Base-by-base conservation (phyloP, 106 monocot genomes). In the Xerophyta viscosa region DNA sequence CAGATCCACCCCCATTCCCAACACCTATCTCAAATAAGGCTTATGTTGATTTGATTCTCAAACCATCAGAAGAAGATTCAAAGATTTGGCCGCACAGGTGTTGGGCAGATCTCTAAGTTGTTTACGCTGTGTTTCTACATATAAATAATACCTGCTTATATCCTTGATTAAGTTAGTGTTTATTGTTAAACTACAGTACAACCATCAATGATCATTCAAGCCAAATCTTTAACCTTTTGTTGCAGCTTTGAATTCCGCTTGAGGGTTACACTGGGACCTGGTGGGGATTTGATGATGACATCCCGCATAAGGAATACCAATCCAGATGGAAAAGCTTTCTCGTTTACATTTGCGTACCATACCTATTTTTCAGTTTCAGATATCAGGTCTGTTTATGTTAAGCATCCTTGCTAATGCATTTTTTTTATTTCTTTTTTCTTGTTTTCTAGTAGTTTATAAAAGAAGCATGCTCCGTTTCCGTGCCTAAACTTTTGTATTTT, bases 291-390 rank as follows among this genome's bases (percentile, higher is more conserved):
- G 24, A 86, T 74, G 65, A 43, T 86, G 24, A 83, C 70, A 53
- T 86, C 92, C 1, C 82, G 86, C 17, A 73, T 92, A 66, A 82
- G 86, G 59, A 86, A 92, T 54, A 79, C 73, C 4, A 79, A 80
- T 53, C 9, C 50, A 23, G 76, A 92, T 60, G 78, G 79, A 37
- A 92, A 76, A 46, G 53, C 92, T 37, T 92, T 92, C 55, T 59
- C 78, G n/a, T 92, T 86, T 63, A 78, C 82, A 37, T 92, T 79
- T 73, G 86, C 82, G 27, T 86, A 77, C 51, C 92, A 92, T 30
- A 79, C 72, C 20, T 79, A 92, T 58, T 76, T 92, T 21, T 73
- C 70, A 41, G 76, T 92, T 19, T 79, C 82, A 60, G 92, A 92
- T 60, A 79, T 92, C 76, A 77, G 92, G 92, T 92, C 20, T 15